Evolutionary conservation across 2,329 filamentous ascomycete genomes (phyloP), one percentile per base, ranked within the genome.

Genomic region (Cladosporium austrohemisphaericum): DNA sequence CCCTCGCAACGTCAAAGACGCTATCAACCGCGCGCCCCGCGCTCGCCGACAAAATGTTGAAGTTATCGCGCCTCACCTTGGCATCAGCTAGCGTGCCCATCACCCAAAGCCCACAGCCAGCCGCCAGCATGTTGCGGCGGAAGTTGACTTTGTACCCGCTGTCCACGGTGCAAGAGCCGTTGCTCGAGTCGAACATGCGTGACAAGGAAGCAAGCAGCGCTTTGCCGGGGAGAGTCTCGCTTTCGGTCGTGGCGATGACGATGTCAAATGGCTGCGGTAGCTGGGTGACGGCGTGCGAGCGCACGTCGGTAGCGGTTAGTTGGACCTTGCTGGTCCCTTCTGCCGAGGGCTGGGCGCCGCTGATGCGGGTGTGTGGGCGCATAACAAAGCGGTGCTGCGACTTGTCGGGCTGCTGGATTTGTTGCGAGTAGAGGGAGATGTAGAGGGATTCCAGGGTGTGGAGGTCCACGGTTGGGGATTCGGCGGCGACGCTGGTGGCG

Each of bases 91-190:
- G 38, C 4, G 52, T 54, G 1, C 58, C 58, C 23, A 60, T 41
- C 10, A 59, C 31, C 59, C 59, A 61, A 35, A 61, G 37, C 7
- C 57, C 57, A 20, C 51, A 57, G 8, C 51, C 56, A 16, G 49
- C 44, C 16, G 43, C 41, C 18, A 57, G 26, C 19, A 44, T 33
- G 20, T 55, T 48, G 10, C 53, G 48, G 14, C 53, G 54, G 48
- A 60, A 58, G 40, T 60, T 58, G 50, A 61, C 50, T 5, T 46
- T 52, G 31, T 60, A 60, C 13, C 57, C 56, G 9, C 41, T 41
- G 23, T 57, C 55, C 4, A 60, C 56, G 9, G 51, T 53, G 40
- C 58, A 28, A 1, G 41, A 41, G 11, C 46, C 49, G 11, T 44
- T 38, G 44, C 33, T 26, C 2, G 44, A 52, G 13, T 60, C 56